Conservation (phyloP, 192 early-diverging fungal species). For the Coemansia sp. region DNA sequence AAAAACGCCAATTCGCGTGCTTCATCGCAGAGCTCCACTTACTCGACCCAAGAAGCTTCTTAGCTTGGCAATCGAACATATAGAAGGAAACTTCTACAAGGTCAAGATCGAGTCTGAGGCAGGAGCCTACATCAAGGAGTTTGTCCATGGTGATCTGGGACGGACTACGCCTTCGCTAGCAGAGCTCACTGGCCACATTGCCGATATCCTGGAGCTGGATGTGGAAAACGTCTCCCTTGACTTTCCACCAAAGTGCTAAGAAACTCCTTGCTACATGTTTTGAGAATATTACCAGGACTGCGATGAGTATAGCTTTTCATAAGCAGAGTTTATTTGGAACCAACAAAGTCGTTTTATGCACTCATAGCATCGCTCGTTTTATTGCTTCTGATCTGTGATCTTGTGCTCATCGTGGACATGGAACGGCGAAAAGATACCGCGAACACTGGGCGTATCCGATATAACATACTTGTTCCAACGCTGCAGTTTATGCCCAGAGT, state of each 20-base stretch:
- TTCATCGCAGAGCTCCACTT: constrained; percentile 67
- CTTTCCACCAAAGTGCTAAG: constrained; percentile 67
- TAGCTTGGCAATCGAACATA: constrained; percentile 47
- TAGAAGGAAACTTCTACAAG: constrained; percentile 59
- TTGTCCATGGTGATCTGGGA: constrained; percentile 91
- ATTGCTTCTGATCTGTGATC: constrained; percentile 50
- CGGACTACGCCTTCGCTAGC: constrained; percentile 73
- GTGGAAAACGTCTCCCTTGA: constrained; percentile 83
- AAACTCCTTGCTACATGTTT: background rate
- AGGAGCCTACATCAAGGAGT: constrained; percentile 91
- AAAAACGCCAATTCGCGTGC: constrained; percentile 70
- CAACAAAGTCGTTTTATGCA: background rate
- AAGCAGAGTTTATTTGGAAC: background rate
- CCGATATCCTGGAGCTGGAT: constrained; percentile 81
- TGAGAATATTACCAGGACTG: background rate
- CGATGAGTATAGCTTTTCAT: too few relatives aligned
- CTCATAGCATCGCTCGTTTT: too few relatives aligned
- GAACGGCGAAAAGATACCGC: constrained; percentile 85
- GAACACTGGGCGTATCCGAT: constrained; percentile 74
- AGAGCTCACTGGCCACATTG: constrained; percentile 62
- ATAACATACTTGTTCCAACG: constrained; percentile 70
- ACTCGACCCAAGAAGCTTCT: constrained; percentile 60
- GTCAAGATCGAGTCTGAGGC: constrained; percentile 79
- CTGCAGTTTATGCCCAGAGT: constrained; percentile 60
- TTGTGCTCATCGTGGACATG: constrained; percentile 62